Conservation (phyloP, 1,139 yeast genomes). For the Geotrichum reessii region DNA sequence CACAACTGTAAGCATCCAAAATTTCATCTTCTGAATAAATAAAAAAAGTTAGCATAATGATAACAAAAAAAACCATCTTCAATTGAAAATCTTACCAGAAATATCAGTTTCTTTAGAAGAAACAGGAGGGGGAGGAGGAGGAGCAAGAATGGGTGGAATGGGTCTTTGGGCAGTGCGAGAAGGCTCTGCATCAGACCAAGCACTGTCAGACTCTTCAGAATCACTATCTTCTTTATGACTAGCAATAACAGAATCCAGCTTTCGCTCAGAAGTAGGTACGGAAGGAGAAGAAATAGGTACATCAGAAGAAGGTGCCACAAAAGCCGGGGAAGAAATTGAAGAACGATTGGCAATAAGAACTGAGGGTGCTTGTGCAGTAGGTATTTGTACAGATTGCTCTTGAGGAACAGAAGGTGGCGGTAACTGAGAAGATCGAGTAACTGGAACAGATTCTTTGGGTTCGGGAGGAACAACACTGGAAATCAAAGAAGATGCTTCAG, state of each 20-base stretch:
- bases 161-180: not conserved
- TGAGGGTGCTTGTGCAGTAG: not conserved
- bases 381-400: not conserved
- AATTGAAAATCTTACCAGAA: not conserved
- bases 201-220: slow-evolving; percentile 11
- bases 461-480: slow-evolving; percentile 2
- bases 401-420: slow-evolving; percentile 4
- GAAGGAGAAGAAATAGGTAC: not conserved
- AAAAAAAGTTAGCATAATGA: not conserved
- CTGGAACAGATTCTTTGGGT: slow-evolving; percentile 1
- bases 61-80: not conserved
- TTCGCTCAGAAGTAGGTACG: not conserved
- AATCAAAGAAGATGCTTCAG: not conserved
- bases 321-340: not conserved
- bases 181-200: slow-evolving; percentile 13
- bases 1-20: not conserved
- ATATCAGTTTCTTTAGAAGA: not conserved
- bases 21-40: not conserved
- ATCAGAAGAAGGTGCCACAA: not conserved
- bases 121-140: not conserved
- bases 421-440: not conserved
- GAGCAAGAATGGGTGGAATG: not conserved
- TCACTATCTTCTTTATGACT: slow-evolving; percentile 6
- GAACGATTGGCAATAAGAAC: not conserved
- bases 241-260: slow-evolving; percentile 11